These are phyloP conservation scores for Leptographium flavum DNA, from an alignment of 2,329 filamentous ascomycete species.

Conservation along the genomic window DNA sequence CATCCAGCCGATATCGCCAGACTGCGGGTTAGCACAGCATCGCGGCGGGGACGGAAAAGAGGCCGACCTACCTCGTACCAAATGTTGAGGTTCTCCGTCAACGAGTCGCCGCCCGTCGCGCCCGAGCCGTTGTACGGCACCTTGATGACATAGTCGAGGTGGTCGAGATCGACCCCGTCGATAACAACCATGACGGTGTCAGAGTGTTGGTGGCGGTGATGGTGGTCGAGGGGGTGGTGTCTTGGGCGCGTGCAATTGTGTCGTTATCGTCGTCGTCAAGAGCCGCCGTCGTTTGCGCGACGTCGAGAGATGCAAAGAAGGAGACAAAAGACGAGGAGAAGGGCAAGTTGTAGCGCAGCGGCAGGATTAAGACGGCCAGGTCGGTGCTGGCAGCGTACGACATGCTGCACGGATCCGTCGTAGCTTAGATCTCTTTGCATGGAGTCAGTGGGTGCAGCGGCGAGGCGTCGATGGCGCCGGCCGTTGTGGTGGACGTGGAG, in stretches of 20 bases:
- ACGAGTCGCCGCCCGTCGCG: conserved; percentile 52
- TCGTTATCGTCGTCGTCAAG: too few species aligned
- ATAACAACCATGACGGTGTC: conserved; percentile 18
- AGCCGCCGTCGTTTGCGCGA: background rate
- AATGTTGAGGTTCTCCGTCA: conserved; percentile 57
- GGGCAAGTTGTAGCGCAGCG: too few species aligned
- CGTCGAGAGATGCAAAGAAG: background rate
- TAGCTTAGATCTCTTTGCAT: background rate
- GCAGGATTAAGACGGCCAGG: background rate
- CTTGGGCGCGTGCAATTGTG: too few species aligned
- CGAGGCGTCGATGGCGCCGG: background rate
- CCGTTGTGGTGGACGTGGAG: background rate
- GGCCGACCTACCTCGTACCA: conserved; percentile 51
- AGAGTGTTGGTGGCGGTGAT: background rate
- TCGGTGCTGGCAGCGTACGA: background rate
- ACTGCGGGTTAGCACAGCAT: conserved; percentile 20
- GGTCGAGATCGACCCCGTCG: conserved; percentile 27
- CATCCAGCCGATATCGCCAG: conserved; percentile 77
- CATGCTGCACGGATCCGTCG: too few species aligned
- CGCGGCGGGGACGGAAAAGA: conserved; percentile 11
- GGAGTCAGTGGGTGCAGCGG: too few species aligned
- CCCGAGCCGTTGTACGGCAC: conserved; percentile 51
- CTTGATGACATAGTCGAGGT: conserved; percentile 28
- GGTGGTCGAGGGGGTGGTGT: background rate
- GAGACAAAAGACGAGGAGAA: background rate